Conservation (phyloP, 106 monocot genomes). For the Dioscorea dumetorum region DNA sequence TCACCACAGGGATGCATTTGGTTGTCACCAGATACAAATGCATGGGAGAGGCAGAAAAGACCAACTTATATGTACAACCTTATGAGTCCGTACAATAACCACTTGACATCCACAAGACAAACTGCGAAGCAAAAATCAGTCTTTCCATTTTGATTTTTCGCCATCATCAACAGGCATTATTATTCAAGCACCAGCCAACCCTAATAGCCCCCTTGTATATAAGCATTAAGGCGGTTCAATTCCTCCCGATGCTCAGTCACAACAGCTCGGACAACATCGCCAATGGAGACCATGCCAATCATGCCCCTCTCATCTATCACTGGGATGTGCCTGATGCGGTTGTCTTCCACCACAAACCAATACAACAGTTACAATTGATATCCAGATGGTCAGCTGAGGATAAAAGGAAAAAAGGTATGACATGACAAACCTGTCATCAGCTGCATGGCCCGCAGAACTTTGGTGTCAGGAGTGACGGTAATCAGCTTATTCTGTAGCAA, state of each 20-base stretch:
- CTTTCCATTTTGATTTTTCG: constrained; percentile 4
- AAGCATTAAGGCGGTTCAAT: constrained; percentile 83
- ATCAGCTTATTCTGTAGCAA: constrained; percentile 80
- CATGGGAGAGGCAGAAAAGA: not conserved
- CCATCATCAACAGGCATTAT: constrained; percentile 21
- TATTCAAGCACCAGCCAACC: not conserved
- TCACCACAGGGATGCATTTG: not conserved
- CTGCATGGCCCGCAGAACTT: constrained; percentile 93
- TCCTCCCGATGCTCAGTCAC: constrained; percentile 87
- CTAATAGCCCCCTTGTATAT: constrained; percentile 91
- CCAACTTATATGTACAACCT: not conserved
- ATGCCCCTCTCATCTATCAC: constrained; percentile 68
- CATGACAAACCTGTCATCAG: constrained; percentile 83
- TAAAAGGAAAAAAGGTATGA: no score
- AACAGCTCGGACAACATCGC: constrained; percentile 92
- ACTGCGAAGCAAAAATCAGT: not conserved
- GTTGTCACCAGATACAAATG: not conserved
- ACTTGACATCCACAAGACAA: not conserved
- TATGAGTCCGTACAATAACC: not conserved
- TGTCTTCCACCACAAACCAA: constrained; percentile 36
- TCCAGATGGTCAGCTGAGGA: no score
- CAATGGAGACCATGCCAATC: constrained; percentile 96
- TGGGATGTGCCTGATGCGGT: constrained; percentile 89
- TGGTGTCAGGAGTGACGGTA: constrained; percentile 82
- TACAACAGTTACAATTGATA: not conserved